Evolutionary conservation across 2,329 filamentous ascomycete genomes (phyloP), one percentile per base, ranked within the genome.

Genomic region (Alternaria sp.): DNA sequence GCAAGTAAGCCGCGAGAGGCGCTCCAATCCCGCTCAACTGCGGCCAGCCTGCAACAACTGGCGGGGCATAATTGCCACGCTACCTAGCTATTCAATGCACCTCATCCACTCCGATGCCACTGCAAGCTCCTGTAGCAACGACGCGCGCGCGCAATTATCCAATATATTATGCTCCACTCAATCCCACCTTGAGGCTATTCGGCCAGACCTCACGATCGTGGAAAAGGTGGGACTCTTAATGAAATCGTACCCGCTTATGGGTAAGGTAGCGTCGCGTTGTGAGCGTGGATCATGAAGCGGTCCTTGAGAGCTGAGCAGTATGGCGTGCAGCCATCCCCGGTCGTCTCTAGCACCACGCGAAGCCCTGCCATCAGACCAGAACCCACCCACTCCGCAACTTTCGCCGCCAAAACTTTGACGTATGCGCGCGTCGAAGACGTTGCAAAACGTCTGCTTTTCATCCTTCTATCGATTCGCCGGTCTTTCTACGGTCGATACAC

Each of bases 41-140:
- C 59, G 59, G 59, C 59, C 25, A 60, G 45, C 30, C 36, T 56
- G 57, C 57, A 41, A 52, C 58, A 60, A 48, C 54, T 60, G 59
- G 59, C 59, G 59, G 59, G 59, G 59, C 59, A 58, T 27, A 14
- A 14, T 52, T n/a, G 54, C 54, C 54, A 57, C 59, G 52, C 44
- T 55, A 18, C 40, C 28, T 30, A 30, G 28, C 10, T 41, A 20
- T 52, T 44, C 41, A 40, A 30, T 50, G 30, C 46, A 50, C 46
- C 46, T 27, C 43, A 43, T 48, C 51, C 52, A 60, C 40, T 48
- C 36, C n/a, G n/a, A 20, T 20, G n/a, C 38, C n/a, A 20, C 38
- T 12, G 12, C 11, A 46, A 60, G 38, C 34, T 45, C 25, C 43
- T 20, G 48, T 43, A 57, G 59, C 59, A 51, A 60, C 32, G 34